Conservation (phyloP, 345 rosid genomes). For the Citropsis articulata region DNA sequence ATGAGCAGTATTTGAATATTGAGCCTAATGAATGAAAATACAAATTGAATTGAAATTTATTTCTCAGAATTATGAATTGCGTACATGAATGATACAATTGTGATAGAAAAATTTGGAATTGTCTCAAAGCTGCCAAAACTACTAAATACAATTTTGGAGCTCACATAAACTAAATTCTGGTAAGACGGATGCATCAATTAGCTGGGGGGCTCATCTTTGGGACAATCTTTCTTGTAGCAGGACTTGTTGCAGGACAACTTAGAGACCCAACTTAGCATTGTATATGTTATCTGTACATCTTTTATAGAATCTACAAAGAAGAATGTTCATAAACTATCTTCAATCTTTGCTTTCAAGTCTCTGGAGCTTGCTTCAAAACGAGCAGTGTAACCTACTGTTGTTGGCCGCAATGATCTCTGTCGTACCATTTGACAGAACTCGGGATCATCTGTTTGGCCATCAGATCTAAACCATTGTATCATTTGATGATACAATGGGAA, state of each 20-base stretch:
- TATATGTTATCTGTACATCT: conserved; percentile 17
- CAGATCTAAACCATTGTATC: conserved; percentile 81
- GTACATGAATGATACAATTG: neutral
- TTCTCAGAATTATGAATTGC: neutral
- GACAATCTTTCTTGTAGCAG: conserved; percentile 8
- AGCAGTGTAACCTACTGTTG: conserved; percentile 84
- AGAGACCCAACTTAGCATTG: neutral
- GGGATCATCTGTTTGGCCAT: conserved; percentile 77
- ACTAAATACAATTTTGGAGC: conserved; percentile 12
- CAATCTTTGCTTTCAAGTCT: conserved; percentile 13
- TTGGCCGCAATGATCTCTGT: conserved; percentile 72
- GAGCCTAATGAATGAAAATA: neutral
- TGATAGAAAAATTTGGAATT: neutral
- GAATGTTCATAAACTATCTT: neutral
- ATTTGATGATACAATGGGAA: conserved; percentile 89
- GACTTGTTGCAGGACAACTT: neutral
- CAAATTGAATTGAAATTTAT: neutral
- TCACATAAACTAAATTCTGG: neutral
- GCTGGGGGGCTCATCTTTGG: neutral
- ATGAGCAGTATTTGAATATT: neutral
- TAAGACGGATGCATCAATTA: neutral
- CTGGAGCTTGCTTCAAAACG: conserved; percentile 46
- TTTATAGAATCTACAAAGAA: conserved; percentile 2
- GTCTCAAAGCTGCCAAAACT: conserved; percentile 17
- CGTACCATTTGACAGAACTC: conserved; percentile 77